Evolutionary conservation across 768 basidiomycete genomes (phyloP), one percentile per base, ranked within the genome.

Genomic region (Tulasnella sp.): DNA sequence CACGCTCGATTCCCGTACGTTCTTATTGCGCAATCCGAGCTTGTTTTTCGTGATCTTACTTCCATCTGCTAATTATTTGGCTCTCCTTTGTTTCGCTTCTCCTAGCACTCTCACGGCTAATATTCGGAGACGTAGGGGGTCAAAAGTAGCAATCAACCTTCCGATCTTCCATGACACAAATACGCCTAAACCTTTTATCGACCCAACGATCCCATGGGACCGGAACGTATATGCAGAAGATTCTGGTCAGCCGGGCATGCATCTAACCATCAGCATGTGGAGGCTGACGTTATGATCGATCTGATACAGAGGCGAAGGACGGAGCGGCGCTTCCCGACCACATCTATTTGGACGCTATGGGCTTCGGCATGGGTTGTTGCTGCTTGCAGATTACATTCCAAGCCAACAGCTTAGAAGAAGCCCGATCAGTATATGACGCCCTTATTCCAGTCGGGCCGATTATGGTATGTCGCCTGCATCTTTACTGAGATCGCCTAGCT

Each of bases 321-420:
- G 96, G 97, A 2, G 95, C 96, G 6, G 96, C 97, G 21, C 88
- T 95, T 46, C 87, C 88, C 42, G 92, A 97, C 84, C 97, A 99
- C 85, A 94, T 99, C 81, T 99, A 99, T 84, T 90, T 99, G 88
- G 98, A 99, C 85, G 97, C 98, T 12, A 99, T 99, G 98, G 97
- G 97, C 39, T 99, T 99, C 85, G 98, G 98, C 72, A 99, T 99
- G 98, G 98, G 98, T 8, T 99, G 97, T 82, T 97, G 95, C 83
- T 99, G 98, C 85, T 88, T 99, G 75, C 98, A 99, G 83, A 89
- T 99, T 80, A 99, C 98, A 19, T 98, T 99, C 87, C 98, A 99
- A 85, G 93, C 96, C 3, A 98, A 95, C 85, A 96, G 95, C 86
- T 91, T 99, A 38, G 89, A 90, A 42, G 96, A 99, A 84, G 96